These are phyloP conservation scores for Ceratocystis ficicola DNA, from an alignment of 2,329 filamentous ascomycete species.

Conservation along the genomic window DNA sequence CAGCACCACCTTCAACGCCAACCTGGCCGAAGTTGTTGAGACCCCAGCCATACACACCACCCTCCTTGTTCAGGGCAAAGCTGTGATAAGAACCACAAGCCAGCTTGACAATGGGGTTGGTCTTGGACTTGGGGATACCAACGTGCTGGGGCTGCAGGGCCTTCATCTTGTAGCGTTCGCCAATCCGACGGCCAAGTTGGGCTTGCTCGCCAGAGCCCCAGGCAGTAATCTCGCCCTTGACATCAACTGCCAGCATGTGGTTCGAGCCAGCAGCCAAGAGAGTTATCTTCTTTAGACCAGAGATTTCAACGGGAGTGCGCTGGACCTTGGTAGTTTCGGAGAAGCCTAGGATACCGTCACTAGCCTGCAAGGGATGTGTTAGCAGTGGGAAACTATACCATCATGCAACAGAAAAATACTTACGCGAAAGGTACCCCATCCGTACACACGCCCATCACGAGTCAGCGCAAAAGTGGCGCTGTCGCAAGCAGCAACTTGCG, in stretches of 20 bases:
- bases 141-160: conserved; percentile 49
- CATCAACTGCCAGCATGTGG: conserved; percentile 57
- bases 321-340: conserved; percentile 41
- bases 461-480: conserved; percentile 67
- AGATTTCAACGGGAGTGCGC: conserved; percentile 41
- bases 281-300: conserved; percentile 53
- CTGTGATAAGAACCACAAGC: conserved; percentile 68
- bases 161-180: conserved; percentile 51
- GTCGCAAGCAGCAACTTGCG: conserved; percentile 58
- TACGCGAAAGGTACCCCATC: conserved; percentile 67
- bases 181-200: conserved; percentile 47
- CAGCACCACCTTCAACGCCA: conserved; percentile 43
- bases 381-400: neutral
- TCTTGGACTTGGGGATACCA: conserved; percentile 43
- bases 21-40: conserved; percentile 80
- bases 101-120: conserved; percentile 33
- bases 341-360: conserved; percentile 54
- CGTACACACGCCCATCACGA: conserved; percentile 61
- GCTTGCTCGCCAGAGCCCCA: conserved; percentile 64
- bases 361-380: conserved; percentile 29
- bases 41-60: conserved; percentile 68
- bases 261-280: conserved; percentile 55
- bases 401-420: neutral
- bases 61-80: conserved; percentile 62
- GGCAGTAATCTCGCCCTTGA: conserved; percentile 51